A percentile compares a stretch with the other conserved stretches of the same genome.
Conservation (phyloP, 1,284 basidiomycete genomes). For the Moesziomyces sp. region DNA sequence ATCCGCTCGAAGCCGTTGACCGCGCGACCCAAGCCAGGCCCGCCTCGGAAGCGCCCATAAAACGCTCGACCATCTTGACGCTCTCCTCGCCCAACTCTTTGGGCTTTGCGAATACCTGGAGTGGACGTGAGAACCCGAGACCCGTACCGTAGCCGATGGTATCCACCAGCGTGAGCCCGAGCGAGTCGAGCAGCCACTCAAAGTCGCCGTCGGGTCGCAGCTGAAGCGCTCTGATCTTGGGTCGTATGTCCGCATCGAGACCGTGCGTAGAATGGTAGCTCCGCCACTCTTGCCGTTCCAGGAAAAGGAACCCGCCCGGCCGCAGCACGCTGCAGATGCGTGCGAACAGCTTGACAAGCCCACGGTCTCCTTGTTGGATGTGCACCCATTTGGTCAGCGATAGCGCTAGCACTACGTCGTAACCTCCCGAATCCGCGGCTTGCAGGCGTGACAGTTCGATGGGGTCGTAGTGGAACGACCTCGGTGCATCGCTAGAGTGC, state of each 20-base stretch:
- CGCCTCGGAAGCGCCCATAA: neutral
- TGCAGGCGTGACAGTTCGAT: neutral
- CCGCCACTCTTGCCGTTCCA: constrained; percentile 39
- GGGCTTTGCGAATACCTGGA: constrained; percentile 26
- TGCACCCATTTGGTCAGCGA: constrained; percentile 53
- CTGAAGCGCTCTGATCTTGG: constrained; percentile 24
- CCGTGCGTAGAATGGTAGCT: constrained; percentile 28
- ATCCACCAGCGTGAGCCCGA: constrained; percentile 12
- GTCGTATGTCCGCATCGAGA: constrained; percentile 12
- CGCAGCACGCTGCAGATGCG: constrained; percentile 18
- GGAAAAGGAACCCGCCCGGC: constrained; percentile 11
- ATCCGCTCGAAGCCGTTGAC: neutral
- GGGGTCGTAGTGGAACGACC: neutral
- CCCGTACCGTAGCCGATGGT: constrained; percentile 17
- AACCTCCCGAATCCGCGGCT: neutral
- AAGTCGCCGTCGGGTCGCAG: constrained; percentile 35
- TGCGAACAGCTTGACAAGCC: constrained; percentile 24
- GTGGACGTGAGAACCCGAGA: constrained; percentile 20
- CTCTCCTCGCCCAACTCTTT: too few species aligned
- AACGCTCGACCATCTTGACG: neutral
- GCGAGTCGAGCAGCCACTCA: constrained; percentile 22
- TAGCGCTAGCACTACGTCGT: constrained; percentile 22
- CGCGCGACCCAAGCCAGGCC: constrained; percentile 17
- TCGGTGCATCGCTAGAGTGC: neutral
- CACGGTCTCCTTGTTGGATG: constrained; percentile 32